phyloP scores from a whole-genome alignment of 495 filamentous ascomycete genomes.

The Neurospora cerealis region DNA sequence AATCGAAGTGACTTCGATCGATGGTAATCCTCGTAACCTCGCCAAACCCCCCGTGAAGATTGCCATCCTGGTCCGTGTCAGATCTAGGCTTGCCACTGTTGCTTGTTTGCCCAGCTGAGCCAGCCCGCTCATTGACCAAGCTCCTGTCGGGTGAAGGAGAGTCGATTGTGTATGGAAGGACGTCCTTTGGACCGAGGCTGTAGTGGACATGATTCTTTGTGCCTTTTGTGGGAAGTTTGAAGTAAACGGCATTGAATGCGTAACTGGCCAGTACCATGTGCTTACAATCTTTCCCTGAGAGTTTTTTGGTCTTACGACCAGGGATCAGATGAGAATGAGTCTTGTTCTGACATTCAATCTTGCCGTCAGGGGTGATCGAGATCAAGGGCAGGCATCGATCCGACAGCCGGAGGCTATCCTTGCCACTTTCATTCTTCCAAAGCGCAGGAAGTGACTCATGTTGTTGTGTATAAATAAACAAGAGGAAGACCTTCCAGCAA shows the following conservation, averaged over 20 bases:
- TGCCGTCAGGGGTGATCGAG: not conserved
- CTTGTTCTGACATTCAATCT: not conserved
- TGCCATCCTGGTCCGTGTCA: not conserved
- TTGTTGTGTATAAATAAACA: not conserved
- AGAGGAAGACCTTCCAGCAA: not conserved
- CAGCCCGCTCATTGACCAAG: not conserved
- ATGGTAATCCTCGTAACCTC: not conserved
- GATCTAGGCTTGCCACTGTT: not conserved
- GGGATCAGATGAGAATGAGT: not conserved
- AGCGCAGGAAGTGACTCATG: fast-evolving
- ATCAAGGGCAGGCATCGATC: not conserved
- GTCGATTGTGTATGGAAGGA: not conserved
- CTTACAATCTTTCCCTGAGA: not conserved
- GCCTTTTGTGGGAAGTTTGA: not conserved
- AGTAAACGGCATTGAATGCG: not conserved
- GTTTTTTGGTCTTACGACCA: fast-evolving
- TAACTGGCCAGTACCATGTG: not conserved
- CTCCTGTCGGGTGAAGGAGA: not conserved
- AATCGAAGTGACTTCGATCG: not conserved
- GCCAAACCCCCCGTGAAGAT: not conserved
- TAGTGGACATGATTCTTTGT: not conserved
- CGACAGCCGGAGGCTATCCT: not conserved
- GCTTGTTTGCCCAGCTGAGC: not conserved
- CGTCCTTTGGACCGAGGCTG: not conserved
- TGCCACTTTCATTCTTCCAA: not conserved